Base-by-base conservation (phyloP, 257 asterid genomes). In the Nicotiana undulata region DNA sequence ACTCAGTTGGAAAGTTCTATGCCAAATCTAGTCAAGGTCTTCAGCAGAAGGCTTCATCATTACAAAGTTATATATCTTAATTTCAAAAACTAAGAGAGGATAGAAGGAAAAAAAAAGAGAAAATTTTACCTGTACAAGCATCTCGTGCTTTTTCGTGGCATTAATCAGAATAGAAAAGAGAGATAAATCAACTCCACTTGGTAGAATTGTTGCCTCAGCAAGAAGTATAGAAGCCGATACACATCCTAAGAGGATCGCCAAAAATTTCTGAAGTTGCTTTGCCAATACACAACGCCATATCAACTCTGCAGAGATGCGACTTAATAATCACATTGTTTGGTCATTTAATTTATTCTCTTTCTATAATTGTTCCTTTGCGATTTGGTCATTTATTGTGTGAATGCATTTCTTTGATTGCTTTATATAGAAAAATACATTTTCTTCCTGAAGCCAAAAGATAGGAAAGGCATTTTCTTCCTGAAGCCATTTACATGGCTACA, bases 131-230 rank as follows among this genome's bases (percentile, higher is more conserved):
- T 92, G 97, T 82, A 90, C 92, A 81, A 87, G 84, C 81, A 84
- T 80, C 84, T 92, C 97, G 13, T 88, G 81, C 84, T 79, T 78
- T 83, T 85, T 70, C n/a, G 79, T 84, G 32, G 85, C 77, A 83
- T 91, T 92, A 51, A 92, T 85, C 70, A 90, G 86, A 79, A 93
- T 63, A 26, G 97, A 93, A 92, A 93, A 90, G 79, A 91, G 91
- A 84, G 94, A 93, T 81, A 93, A 88, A 86, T 93, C 89, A 79
- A 93, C 91, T 74, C 86, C 90, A 82, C 64, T 91, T 32, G 92
- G 94, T 31, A 93, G 87, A 75, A 93, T 88, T 55, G 97, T 93
- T 85, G 96, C 96, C 90, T 93, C 97, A 5, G 97, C 97, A 0
- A 91, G 85, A 81, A 93, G 97, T 84, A 90, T 91, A 77, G 97